Evolutionary conservation across 768 basidiomycete genomes (phyloP).

Genomic region (Boletales sp.): DNA sequence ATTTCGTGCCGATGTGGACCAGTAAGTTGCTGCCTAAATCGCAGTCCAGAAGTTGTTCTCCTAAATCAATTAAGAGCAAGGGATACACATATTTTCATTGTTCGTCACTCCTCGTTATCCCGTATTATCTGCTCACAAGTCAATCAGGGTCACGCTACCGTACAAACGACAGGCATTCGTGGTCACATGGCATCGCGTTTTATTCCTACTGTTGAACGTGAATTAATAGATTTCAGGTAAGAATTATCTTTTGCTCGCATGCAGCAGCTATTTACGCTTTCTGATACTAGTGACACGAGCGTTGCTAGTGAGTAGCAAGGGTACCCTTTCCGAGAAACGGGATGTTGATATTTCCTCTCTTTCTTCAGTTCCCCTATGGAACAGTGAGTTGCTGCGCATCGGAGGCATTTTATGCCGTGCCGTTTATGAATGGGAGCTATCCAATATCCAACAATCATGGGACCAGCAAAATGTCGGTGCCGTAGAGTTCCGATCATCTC

Average conservation of each 20-base stretch:
- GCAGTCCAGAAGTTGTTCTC: no score
- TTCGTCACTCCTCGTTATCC: background rate
- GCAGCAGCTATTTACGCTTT: background rate
- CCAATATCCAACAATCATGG: conserved; percentile 2
- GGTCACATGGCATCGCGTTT: conserved; percentile 17
- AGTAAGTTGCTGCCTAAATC: conserved; percentile 9
- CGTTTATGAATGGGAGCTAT: conserved; percentile 12
- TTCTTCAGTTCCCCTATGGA: no score
- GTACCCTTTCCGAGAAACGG: no score
- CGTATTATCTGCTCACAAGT: background rate
- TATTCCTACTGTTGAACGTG: conserved; percentile 17
- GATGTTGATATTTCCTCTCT: no score
- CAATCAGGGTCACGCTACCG: conserved; percentile 7
- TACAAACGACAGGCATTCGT: conserved; percentile 13
- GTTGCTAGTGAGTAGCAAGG: background rate
- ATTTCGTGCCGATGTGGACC: conserved; percentile 3
- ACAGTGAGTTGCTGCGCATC: background rate
- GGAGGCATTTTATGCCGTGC: conserved; percentile 10
- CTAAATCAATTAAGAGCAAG: conserved; percentile 2
- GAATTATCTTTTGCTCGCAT: background rate
- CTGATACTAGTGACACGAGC: conserved; percentile 4
- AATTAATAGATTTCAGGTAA: conserved; percentile 13
- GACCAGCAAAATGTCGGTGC: no score
- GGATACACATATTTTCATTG: conserved; percentile 15
- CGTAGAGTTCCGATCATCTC: no score